Percentiles rank a stretch among this genome's conserved stretches.
Evolutionary conservation across 305 asterid genomes (phyloP).

Genomic region (Solanum hybrid): DNA sequence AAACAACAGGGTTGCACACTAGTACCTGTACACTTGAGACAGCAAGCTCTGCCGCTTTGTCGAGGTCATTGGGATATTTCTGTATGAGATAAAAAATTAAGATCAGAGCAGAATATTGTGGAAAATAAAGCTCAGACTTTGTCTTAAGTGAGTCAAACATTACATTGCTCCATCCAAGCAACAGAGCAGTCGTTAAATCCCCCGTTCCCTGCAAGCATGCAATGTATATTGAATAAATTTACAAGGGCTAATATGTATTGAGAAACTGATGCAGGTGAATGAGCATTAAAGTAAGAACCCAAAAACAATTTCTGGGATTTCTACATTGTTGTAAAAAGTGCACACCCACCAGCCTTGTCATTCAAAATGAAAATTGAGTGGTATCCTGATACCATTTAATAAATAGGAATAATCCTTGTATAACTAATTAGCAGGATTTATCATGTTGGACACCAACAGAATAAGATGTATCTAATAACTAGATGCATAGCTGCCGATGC

Average conservation of each 20-base stretch:
- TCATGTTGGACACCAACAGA: neutral
- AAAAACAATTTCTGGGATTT: neutral
- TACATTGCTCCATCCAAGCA: slow-evolving; percentile 99
- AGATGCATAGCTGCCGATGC: neutral
- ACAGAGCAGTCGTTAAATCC: slow-evolving; percentile 82
- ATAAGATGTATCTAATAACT: neutral
- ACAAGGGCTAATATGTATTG: neutral
- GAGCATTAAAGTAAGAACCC: neutral
- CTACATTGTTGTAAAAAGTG: neutral
- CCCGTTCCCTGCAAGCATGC: slow-evolving; percentile 81
- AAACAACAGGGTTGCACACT: neutral
- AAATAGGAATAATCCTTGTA: neutral
- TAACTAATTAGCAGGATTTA: neutral
- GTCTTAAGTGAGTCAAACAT: slow-evolving; percentile 11
- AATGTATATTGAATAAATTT: slow-evolving; percentile 1
- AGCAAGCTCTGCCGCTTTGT: slow-evolving; percentile 80
- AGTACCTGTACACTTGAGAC: slow-evolving; percentile 89
- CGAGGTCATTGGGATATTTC: slow-evolving; percentile 81
- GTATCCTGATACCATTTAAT: neutral
- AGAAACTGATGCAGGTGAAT: neutral
- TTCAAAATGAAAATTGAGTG: neutral
- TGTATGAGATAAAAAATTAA: slow-evolving; percentile 21
- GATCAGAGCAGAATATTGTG: slow-evolving; percentile 12
- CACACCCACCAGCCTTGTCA: neutral
- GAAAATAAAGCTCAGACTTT: slow-evolving; percentile 7